Evolutionary conservation across 2,329 filamentous ascomycete species (phyloP).

Genomic region (Fusarium nanum): DNA sequence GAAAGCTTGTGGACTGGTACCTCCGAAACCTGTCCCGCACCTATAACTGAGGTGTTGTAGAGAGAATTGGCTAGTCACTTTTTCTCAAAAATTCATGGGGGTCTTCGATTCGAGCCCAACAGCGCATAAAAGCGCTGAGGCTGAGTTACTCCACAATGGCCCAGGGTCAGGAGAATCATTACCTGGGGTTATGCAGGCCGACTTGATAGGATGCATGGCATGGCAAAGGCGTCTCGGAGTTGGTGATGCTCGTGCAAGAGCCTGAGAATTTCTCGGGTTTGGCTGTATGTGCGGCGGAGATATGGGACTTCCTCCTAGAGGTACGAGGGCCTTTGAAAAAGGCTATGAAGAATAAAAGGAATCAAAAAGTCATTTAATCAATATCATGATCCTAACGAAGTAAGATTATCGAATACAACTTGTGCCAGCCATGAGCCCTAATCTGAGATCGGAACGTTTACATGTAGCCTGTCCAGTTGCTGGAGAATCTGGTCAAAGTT

Average conservation of each 20-base stretch:
- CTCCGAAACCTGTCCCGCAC: conserved; percentile 95
- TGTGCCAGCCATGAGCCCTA: background rate
- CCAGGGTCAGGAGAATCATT: conserved; percentile 37
- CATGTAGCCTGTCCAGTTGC: background rate
- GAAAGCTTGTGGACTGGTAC: conserved; percentile 99
- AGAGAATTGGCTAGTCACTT: conserved; percentile 43
- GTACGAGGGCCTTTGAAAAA: conserved; percentile 38
- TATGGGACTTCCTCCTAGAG: conserved; percentile 43
- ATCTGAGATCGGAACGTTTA: background rate
- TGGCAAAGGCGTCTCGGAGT: conserved; percentile 58
- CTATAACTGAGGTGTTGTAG: conserved; percentile 68
- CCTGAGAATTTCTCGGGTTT: conserved; percentile 48
- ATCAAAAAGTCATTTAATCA: conserved; percentile 44
- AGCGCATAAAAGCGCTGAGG: conserved; percentile 14
- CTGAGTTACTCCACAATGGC: conserved; percentile 25
- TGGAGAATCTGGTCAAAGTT: background rate
- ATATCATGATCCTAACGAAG: conserved; percentile 21
- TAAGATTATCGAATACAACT: background rate
- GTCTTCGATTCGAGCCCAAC: conserved; percentile 28
- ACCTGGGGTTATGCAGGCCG: conserved; percentile 49
- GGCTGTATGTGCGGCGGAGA: conserved; percentile 46
- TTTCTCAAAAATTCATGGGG: conserved; percentile 37
- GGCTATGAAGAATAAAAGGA: conserved; percentile 45
- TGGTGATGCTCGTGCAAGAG: conserved; percentile 52
- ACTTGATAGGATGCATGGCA: conserved; percentile 54